Percentiles rank a stretch among this genome's conserved stretches.
phyloP scores from a whole-genome alignment of 768 basidiomycete genomes.

The Amanita rimosa region DNA sequence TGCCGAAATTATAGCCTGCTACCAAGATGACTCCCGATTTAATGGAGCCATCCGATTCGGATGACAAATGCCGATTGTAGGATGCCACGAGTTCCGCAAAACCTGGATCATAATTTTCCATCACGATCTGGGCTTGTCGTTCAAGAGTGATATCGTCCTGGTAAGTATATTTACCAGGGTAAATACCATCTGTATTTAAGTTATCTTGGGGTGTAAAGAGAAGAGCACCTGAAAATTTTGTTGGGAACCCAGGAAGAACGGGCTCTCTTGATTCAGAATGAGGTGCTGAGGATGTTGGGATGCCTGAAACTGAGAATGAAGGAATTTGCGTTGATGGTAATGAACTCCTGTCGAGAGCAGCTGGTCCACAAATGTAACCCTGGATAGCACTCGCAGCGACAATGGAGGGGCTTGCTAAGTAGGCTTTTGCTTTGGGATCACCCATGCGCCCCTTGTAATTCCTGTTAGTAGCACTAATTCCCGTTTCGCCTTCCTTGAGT shows the following conservation, averaged over 20 bases:
- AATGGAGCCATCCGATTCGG: slow-evolving; percentile 13
- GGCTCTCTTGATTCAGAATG: slow-evolving; percentile 37
- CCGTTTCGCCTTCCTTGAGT: slow-evolving; percentile 88
- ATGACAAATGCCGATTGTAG: slow-evolving; percentile 22
- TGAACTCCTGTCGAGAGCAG: slow-evolving; percentile 40
- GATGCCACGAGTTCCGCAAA: slow-evolving; percentile 67
- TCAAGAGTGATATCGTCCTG: slow-evolving; percentile 97
- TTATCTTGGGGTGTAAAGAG: slow-evolving; percentile 95
- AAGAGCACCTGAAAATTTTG: slow-evolving; percentile 71
- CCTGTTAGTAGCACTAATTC: slow-evolving; percentile 96
- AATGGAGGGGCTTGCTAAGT: slow-evolving; percentile 92
- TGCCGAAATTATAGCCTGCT: slow-evolving; percentile 97
- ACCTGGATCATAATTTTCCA: slow-evolving; percentile 96
- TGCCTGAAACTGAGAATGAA: slow-evolving; percentile 40
- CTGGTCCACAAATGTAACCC: slow-evolving; percentile 83
- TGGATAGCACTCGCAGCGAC: slow-evolving; percentile 93
- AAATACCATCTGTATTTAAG: slow-evolving; percentile 95
- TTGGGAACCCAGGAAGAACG: slow-evolving; percentile 75
- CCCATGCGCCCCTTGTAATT: slow-evolving; percentile 99
- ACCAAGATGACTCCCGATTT: slow-evolving; percentile 71
- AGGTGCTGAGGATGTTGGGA: slow-evolving; percentile 17
- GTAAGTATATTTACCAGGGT: slow-evolving; percentile 98
- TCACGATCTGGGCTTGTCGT: slow-evolving; percentile 90
- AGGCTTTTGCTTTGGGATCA: slow-evolving; percentile 86
- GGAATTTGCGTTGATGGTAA: slow-evolving; percentile 44